phyloP scores from a whole-genome alignment of 2,329 filamentous ascomycete species.

The Westerdykella aurantiaca region DNA sequence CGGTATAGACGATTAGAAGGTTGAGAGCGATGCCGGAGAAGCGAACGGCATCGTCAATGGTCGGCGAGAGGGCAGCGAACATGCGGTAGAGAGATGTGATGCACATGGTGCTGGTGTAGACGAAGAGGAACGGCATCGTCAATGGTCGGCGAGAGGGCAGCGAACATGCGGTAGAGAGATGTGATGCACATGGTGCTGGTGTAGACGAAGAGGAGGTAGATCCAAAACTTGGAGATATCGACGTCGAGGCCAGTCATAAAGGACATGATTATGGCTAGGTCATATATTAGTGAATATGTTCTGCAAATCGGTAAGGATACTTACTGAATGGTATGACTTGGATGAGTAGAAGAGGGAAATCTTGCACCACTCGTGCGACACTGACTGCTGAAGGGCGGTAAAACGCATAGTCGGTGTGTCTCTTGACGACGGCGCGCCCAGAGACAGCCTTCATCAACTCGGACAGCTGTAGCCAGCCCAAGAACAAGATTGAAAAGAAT shows the following conservation, averaged over 20 bases:
- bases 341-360: slow-evolving; percentile 55
- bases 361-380: slow-evolving; percentile 56
- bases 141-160: slow-evolving; percentile 57
- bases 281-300: slow-evolving; percentile 6
- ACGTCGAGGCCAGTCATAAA: slow-evolving; percentile 58
- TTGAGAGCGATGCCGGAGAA: slow-evolving; percentile 60
- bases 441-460: slow-evolving; percentile 74
- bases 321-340: slow-evolving; percentile 52
- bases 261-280: slow-evolving; percentile 52
- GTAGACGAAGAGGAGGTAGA: slow-evolving; percentile 60
- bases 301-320: slow-evolving; percentile 3
- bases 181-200: slow-evolving; percentile 58
- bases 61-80: slow-evolving; percentile 58
- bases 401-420: slow-evolving; percentile 63
- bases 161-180: slow-evolving; percentile 61
- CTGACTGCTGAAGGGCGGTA: slow-evolving; percentile 63
- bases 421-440: slow-evolving; percentile 62
- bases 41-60: slow-evolving; percentile 53
- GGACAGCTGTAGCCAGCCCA: slow-evolving; percentile 66
- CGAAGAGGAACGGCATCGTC: slow-evolving; percentile 61
- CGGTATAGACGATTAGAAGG: slow-evolving; percentile 57
- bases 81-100: slow-evolving; percentile 61
- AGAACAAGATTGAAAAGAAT: slow-evolving; percentile 63
- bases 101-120: slow-evolving; percentile 57
- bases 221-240: slow-evolving; percentile 59